phyloP scores from a whole-genome alignment of 2,329 filamentous ascomycete genomes.

The Aspergillus sp. region DNA sequence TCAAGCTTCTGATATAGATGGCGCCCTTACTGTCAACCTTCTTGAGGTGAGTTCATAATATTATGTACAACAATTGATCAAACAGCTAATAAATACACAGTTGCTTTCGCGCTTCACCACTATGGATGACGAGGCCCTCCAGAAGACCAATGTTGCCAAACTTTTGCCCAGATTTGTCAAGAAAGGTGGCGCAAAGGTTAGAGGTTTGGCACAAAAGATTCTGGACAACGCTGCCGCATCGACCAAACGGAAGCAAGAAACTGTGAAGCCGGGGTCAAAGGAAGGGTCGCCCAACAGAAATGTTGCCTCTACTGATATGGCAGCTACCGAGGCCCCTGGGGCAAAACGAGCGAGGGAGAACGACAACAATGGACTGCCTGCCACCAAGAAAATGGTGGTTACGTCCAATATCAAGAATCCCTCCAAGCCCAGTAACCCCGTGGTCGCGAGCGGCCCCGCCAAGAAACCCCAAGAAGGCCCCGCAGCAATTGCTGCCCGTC shows the following conservation, averaged over 20 bases:
- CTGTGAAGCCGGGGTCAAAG: conserved; percentile 36
- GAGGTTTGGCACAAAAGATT: conserved; percentile 56
- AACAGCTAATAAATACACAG: conserved; percentile 35
- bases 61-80: not conserved
- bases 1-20: conserved; percentile 49
- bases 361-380: conserved; percentile 35
- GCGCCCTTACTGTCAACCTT: conserved; percentile 44
- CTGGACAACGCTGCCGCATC: conserved; percentile 48
- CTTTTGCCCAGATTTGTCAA: conserved; percentile 58
- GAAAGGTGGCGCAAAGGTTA: conserved; percentile 57
- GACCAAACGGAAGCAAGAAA: conserved; percentile 45
- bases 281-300: conserved; percentile 32
- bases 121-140: conserved; percentile 57
- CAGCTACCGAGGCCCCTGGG: conserved; percentile 27
- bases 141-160: conserved; percentile 61
- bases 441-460: conserved; percentile 20
- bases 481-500: conserved; percentile 28
- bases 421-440: conserved; percentile 24
- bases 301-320: conserved; percentile 9
- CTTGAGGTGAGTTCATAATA: conserved; percentile 41
- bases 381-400: conserved; percentile 40
- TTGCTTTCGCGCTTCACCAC: conserved; percentile 57
- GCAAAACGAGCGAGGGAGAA: conserved; percentile 41
- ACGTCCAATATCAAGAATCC: conserved; percentile 34
- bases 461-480: conserved; percentile 30